A percentile compares a stretch with the other conserved stretches of the same genome.
Evolutionary conservation across 352 stramenopile species (phyloP).

Genomic region (Pythium insidiosum): DNA sequence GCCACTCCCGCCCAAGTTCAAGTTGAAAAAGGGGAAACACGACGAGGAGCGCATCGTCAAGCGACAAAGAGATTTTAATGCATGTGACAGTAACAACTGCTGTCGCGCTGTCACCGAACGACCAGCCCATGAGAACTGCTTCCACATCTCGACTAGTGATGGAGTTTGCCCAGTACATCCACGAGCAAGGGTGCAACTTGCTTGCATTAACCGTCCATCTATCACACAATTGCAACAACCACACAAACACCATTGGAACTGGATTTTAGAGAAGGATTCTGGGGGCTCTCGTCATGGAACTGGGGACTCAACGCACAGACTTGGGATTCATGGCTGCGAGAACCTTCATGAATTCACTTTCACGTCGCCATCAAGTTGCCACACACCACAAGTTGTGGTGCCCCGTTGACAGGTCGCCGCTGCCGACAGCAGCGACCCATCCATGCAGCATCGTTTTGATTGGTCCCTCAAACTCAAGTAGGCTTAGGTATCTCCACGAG

Average conservation of each 20-base stretch:
- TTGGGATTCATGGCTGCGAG: neutral
- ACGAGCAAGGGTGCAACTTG: too few species aligned
- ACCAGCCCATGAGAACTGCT: too few species aligned
- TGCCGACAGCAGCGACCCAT: neutral
- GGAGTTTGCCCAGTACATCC: too few species aligned
- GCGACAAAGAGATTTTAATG: neutral
- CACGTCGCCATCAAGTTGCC: neutral
- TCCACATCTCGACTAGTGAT: too few species aligned
- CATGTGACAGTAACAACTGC: neutral
- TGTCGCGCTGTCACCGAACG: neutral
- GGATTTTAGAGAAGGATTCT: neutral
- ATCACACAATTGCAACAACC: too few species aligned
- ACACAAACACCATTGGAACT: neutral
- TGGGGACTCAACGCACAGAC: neutral
- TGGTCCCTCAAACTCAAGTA: neutral
- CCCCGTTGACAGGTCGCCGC: too few species aligned
- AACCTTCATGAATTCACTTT: neutral
- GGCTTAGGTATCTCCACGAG: neutral
- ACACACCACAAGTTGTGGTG: too few species aligned
- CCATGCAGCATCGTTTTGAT: neutral
- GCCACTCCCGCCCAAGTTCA: constrained; percentile 16
- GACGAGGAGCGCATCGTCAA: neutral
- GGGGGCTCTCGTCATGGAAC: neutral
- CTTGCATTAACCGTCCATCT: too few species aligned
- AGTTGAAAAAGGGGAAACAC: constrained; percentile 8